Base-by-base conservation (phyloP, 1,284 basidiomycete genomes). In the Apiotrichum akiyoshidainum region DNA sequence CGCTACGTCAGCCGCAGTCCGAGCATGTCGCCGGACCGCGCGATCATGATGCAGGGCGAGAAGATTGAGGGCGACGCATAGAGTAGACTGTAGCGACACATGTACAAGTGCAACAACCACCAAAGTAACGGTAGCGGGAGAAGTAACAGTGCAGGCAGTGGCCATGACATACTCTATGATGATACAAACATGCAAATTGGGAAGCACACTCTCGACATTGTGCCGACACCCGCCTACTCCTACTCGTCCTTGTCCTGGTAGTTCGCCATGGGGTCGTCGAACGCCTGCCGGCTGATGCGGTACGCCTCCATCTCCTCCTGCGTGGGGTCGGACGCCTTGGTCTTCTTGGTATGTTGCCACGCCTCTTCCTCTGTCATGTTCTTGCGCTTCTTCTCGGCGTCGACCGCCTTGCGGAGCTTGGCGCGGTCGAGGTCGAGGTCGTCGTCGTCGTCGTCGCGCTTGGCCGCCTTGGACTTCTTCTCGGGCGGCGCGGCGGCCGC, bases 281-380 rank as follows among this genome's bases (percentile, higher is more conserved):
- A 78, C 4, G 70, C 65, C 52, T 69, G 65, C 58, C 67, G 68
- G 9, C 70, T 67, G 46, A 78, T 63, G 39, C 78, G 68, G 58
- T 79, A 79, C 11, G 78, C 78, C 71, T 79, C 92, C 60, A 97
- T 84, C 72, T 97, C 87, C 74, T 94, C 93, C 77, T 97, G 92
- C 1, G 90, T 88, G 31, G 97, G 89, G 49, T 93, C 90, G 68
- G 83, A 83, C 66, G 79, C 83, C 55, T 79, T 78, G 39, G 65
- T 64, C 69, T 76, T 77, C 65, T 79, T 80, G 35, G 70, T 70
- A 49, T 68, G 60, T 60, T 72, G 67, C 70, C 75, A 76, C 35
- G 75, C 77, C 33, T 83, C 85, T 56, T 83, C 83, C 55, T 80
- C 84, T 60, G 79, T 76, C 44, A 79, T 77, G 65, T 87, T 87